Evolutionary conservation across 2,329 filamentous ascomycete genomes (phyloP).

Genomic region (Paraconiothyrium sp.): DNA sequence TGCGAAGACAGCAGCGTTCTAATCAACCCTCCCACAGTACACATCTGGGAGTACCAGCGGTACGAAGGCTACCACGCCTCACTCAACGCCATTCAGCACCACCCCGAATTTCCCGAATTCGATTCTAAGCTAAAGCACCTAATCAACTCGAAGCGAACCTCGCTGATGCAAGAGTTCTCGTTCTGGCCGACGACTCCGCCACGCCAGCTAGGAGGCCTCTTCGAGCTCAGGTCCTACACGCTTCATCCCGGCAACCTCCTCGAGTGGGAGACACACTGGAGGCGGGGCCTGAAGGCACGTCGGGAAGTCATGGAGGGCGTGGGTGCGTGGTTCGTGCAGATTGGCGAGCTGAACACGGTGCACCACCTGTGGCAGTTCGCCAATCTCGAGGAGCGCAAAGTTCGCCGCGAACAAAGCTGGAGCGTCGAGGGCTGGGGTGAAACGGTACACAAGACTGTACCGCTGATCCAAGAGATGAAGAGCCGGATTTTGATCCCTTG

Average conservation of each 20-base stretch:
- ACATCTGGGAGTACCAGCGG: constrained; percentile 99
- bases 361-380: constrained; percentile 99
- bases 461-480: constrained; percentile 96
- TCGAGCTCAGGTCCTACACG: constrained; percentile 96
- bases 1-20: not conserved
- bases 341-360: constrained; percentile 96
- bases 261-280: constrained; percentile 99
- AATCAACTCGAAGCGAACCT: constrained; percentile 84
- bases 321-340: constrained; percentile 98
- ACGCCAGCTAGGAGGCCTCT: constrained; percentile 87
- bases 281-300: constrained; percentile 86
- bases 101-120: constrained; percentile 85
- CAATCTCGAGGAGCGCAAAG: constrained; percentile 91
- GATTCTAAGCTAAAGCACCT: constrained; percentile 85
- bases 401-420: constrained; percentile 94
- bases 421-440: constrained; percentile 93
- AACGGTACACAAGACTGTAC: constrained; percentile 98
- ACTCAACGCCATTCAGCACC: constrained; percentile 81
- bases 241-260: constrained; percentile 94
- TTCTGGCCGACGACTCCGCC: constrained; percentile 98
- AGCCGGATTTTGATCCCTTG: constrained; percentile 91
- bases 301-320: constrained; percentile 98
- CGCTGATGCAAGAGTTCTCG: constrained; percentile 98
- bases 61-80: constrained; percentile 97
- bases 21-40: constrained; percentile 67